These are phyloP conservation scores for Xerocomus spinulosus DNA, from an alignment of 768 basidiomycete genomes.

Conservation along the genomic window DNA sequence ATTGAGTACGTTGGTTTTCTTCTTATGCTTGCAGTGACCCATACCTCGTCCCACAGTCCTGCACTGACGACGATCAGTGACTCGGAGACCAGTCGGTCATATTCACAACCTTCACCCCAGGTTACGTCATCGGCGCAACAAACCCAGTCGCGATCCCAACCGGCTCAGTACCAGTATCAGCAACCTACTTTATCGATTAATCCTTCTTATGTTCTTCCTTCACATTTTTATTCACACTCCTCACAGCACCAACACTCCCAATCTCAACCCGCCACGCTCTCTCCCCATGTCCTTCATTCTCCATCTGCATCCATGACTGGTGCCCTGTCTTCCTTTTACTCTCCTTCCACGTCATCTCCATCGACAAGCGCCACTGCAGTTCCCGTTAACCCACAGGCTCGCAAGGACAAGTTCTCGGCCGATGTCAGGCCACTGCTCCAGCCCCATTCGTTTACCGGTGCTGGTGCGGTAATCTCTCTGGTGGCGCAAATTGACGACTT, in stretches of 20 bases:
- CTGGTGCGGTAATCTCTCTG: constrained; percentile 61
- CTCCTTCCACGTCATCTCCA: constrained; percentile 29
- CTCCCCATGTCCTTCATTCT: constrained; percentile 65
- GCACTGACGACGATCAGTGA: constrained; percentile 56
- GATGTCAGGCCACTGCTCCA: constrained; percentile 55
- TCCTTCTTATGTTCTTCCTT: constrained; percentile 36
- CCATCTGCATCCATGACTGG: constrained; percentile 38
- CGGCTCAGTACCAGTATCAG: constrained; percentile 37
- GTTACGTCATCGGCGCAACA: constrained; percentile 32
- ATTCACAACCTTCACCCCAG: constrained; percentile 41
- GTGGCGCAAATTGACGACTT: constrained; percentile 55
- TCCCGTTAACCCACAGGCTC: constrained; percentile 45
- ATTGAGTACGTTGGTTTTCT: constrained; percentile 55
- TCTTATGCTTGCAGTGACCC: constrained; percentile 10
- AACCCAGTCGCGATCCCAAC: constrained; percentile 33
- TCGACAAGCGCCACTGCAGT: constrained; percentile 25
- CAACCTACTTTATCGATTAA: constrained; percentile 41
- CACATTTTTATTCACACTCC: constrained; percentile 36
- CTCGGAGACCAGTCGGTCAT: constrained; percentile 42
- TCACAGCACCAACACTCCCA: constrained; percentile 26
- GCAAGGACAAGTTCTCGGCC: constrained; percentile 49
- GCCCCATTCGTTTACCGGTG: constrained; percentile 59
- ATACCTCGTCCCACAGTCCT: constrained; percentile 40
- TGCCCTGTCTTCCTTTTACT: constrained; percentile 38
- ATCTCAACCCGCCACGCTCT: constrained; percentile 55